phyloP scores from a whole-genome alignment of 768 basidiomycete species.

The Strobilomyces dryophilus region DNA sequence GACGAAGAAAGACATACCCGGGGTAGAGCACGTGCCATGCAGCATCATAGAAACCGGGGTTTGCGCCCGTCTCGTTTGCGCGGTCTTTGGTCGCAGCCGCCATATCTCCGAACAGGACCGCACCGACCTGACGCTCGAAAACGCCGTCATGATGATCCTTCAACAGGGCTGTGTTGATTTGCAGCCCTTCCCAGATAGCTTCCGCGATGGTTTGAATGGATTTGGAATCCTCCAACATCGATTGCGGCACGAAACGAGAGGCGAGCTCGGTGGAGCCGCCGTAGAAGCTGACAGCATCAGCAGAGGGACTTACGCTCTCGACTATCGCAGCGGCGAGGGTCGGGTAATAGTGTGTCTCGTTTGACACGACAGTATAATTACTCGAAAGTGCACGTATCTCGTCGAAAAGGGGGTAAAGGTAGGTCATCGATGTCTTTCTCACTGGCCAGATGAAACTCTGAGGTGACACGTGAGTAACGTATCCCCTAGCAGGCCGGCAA shows the following conservation, averaged over 20 bases:
- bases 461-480: neutral
- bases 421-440: constrained; percentile 1
- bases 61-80: constrained; percentile 15
- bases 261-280: constrained; percentile 7
- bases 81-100: constrained; percentile 4
- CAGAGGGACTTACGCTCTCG: constrained; percentile 3
- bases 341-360: constrained; percentile 10
- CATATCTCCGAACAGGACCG: constrained; percentile 13
- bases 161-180: constrained; percentile 1
- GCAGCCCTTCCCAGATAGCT: constrained; percentile 16
- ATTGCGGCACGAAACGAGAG: constrained; percentile 16
- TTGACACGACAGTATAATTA: constrained; percentile 10
- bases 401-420: constrained; percentile 12
- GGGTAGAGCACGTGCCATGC: constrained; percentile 12
- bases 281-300: constrained; percentile 7
- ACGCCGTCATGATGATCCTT: neutral
- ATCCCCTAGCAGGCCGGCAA: no score
- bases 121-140: neutral
- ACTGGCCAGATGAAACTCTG: constrained; percentile 13
- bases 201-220: constrained; percentile 10
- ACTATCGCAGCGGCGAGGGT: constrained; percentile 9
- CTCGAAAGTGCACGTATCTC: constrained; percentile 11
- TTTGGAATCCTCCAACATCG: constrained; percentile 1
- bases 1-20: neutral
- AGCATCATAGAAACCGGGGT: constrained; percentile 17